Evolutionary conservation across 179 eudicot species (phyloP), one percentile per base, ranked within the genome.

Genomic region (Corrigiola litoralis): DNA sequence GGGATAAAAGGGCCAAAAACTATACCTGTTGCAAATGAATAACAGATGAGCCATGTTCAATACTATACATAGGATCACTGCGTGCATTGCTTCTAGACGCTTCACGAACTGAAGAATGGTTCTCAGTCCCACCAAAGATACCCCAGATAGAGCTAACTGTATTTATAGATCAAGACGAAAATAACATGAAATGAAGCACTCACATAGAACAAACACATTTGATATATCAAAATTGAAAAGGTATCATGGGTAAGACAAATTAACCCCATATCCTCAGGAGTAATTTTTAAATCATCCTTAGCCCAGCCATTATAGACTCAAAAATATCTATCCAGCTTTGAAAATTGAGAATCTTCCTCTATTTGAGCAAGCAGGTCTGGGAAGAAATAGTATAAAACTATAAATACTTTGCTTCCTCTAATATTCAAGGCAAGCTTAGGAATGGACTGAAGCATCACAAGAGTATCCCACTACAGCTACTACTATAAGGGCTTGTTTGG

Each of bases 21-120:
- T 58, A 47, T 50, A 90, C 99, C 99, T 94, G 97, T 74, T 77
- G 85, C 73, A 94, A 78, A 75, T 86, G 91, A 65, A 94, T 94
- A 69, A 68, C 66, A 40, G 92, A 80, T 40, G 80, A 51, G 16
- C 79, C 23, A 46, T 83, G 84, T 29, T 87, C 97, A 60, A 78
- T 54, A 61, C 56, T 84, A 58, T 84, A 84, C 64, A 78, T 67
- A 61, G 89, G 95, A 79, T 86, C 99, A 61, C 55, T 78, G 33
- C 72, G 73, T 44, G 85, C 66, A 70, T 73, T 88, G 81, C 67
- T 83, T 58, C 66, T 80, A 5, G 80, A 59, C 54, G 72, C 77
- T 62, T 87, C 89, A 72, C 79, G 86, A 24, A 47, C 50, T 28
- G 89, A 61, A 21, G 67, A 32, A 21, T 84, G 96, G 72, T 73